These are phyloP conservation scores for Lepidium sativum DNA, from an alignment of 345 rosid species.

Conservation along the genomic window DNA sequence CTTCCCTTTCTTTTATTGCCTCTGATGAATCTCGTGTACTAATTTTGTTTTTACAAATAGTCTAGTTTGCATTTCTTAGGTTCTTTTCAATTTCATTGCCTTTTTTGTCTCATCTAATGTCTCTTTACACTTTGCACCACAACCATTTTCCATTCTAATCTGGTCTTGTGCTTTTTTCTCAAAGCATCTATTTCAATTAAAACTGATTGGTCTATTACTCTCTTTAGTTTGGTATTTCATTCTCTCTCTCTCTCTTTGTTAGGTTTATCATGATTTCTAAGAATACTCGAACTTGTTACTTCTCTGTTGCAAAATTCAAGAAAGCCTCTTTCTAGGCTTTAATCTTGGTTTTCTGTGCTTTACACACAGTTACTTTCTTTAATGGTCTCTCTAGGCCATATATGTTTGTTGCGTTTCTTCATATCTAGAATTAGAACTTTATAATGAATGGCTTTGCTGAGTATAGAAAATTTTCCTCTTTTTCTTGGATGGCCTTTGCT, in stretches of 20 bases:
- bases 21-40: background rate
- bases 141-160: background rate
- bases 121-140: background rate
- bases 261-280: background rate
- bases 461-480: background rate
- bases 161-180: background rate
- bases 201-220: background rate
- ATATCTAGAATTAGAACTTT: background rate
- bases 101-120: background rate
- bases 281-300: background rate
- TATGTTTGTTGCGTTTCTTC: background rate
- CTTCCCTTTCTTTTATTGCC: background rate
- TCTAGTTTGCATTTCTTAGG: background rate
- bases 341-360: background rate
- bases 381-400: background rate
- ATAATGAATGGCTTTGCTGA: background rate
- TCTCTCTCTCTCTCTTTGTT: background rate
- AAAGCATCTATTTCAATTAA: background rate
- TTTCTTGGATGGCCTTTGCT: background rate
- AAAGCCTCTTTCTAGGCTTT: background rate
- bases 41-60: background rate
- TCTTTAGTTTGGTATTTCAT: background rate
- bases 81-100: background rate
- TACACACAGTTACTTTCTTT: background rate
- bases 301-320: background rate